phyloP scores from a whole-genome alignment of 441 rosid species.

The Adansonia gregorii region DNA sequence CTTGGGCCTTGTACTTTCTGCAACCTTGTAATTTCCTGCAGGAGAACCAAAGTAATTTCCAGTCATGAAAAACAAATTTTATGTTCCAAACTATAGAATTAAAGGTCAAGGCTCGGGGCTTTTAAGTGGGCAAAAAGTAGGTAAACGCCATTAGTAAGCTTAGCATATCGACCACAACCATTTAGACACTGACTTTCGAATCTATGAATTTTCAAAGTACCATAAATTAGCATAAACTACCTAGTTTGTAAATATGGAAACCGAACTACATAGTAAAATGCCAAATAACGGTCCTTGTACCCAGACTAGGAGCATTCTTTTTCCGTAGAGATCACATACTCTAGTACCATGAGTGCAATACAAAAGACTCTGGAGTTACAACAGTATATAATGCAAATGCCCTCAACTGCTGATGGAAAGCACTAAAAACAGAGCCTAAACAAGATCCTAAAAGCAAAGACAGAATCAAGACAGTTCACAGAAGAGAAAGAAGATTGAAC shows the following conservation, averaged over 20 bases:
- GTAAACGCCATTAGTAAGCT: not conserved
- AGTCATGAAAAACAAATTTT: conserved; percentile 9
- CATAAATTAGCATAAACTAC: not conserved
- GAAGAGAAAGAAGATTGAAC: conserved; percentile 9
- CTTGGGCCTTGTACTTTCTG: conserved; percentile 93
- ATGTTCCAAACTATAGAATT: conserved; percentile 4
- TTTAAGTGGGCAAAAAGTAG: conserved; percentile 2
- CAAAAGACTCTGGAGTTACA: not conserved
- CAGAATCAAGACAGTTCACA: not conserved
- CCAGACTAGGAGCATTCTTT: not conserved
- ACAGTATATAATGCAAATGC: not conserved
- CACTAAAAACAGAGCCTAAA: not conserved
- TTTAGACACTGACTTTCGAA: not conserved
- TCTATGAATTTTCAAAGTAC: not conserved
- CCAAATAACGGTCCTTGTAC: conserved; percentile 12
- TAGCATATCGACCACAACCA: conserved; percentile 6
- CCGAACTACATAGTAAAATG: not conserved
- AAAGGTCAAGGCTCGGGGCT: not conserved
- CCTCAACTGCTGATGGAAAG: not conserved
- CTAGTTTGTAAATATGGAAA: not conserved
- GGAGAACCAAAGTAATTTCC: conserved; percentile 16
- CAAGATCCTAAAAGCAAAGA: conserved; percentile 8
- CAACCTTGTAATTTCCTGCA: conserved; percentile 89
- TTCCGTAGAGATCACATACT: conserved; percentile 5
- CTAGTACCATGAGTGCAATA: not conserved